These are phyloP conservation scores for Juncus inflexus DNA, from an alignment of 176 grass and related monocot genomes.

Conservation along the genomic window DNA sequence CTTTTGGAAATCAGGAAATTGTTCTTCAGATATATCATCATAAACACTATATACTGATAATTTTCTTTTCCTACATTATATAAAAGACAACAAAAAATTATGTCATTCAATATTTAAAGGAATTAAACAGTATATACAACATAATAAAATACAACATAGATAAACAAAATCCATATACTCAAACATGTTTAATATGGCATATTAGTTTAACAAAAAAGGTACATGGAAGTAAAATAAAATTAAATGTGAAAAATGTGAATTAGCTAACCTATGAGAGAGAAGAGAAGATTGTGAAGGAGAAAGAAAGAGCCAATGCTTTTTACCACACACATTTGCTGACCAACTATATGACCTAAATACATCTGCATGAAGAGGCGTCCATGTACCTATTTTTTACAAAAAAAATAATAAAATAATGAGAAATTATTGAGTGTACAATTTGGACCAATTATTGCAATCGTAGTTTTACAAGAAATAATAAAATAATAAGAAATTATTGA, in stretches of 20 bases:
- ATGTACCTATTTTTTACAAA: slow-evolving; percentile 63
- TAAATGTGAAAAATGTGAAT: too few species aligned
- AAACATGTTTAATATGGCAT: too few species aligned
- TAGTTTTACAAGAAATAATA: too few species aligned
- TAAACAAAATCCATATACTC: too few species aligned
- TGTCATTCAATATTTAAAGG: too few species aligned
- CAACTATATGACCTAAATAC: slow-evolving; percentile 96
- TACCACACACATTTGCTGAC: slow-evolving; percentile 95
- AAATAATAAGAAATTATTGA: too few species aligned
- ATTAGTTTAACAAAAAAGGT: too few species aligned
- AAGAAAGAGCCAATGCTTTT: slow-evolving; percentile 83
- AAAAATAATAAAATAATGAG: not conserved
- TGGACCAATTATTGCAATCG: too few species aligned
- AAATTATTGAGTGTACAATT: too few species aligned
- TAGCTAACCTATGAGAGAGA: slow-evolving; percentile 70
- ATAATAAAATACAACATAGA: too few species aligned
- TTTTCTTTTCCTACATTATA: slow-evolving; percentile 51
- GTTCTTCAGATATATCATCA: slow-evolving; percentile 59
- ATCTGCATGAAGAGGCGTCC: slow-evolving; percentile 95
- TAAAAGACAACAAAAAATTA: slow-evolving; percentile 1
- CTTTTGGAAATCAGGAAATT: slow-evolving; percentile 75
- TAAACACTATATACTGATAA: slow-evolving; percentile 64
- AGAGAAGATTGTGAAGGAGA: slow-evolving; percentile 63
- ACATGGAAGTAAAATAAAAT: too few species aligned
- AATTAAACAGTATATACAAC: too few species aligned